These are phyloP conservation scores for Gastrolobium bilobum DNA, from an alignment of 306 rosid genomes.

Conservation along the genomic window DNA sequence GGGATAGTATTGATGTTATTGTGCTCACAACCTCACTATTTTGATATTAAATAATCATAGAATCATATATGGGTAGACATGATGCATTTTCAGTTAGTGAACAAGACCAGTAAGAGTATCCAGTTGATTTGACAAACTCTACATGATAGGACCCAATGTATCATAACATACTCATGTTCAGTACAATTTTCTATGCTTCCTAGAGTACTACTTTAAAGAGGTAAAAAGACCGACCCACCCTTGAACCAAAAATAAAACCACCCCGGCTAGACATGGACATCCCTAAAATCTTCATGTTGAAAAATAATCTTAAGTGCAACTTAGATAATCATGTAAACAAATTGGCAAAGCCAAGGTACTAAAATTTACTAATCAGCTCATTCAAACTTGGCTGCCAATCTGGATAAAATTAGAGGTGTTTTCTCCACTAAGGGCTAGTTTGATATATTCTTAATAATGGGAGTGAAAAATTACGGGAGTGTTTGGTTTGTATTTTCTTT, in stretches of 20 bases:
- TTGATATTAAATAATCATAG: background rate
- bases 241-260: background rate
- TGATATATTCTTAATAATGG: slow-evolving; percentile 1
- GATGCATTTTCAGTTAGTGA: slow-evolving; percentile 18
- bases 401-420: slow-evolving; percentile 20
- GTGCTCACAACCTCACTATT: slow-evolving; percentile 5
- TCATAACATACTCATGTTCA: background rate
- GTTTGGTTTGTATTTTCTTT: no score
- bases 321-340: slow-evolving; percentile 26
- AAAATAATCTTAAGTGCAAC: background rate
- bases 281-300: background rate
- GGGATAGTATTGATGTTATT: slow-evolving; percentile 21
- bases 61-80: background rate
- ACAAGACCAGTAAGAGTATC: slow-evolving; percentile 10
- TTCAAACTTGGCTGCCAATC: slow-evolving; percentile 29
- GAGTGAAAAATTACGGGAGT: background rate
- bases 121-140: slow-evolving; percentile 17
- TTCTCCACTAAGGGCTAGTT: slow-evolving; percentile 3
- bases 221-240: slow-evolving; percentile 18
- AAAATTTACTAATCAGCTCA: slow-evolving; percentile 23
- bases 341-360: background rate
- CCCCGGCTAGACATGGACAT: background rate
- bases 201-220: background rate
- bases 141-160: background rate
- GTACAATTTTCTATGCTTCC: slow-evolving; percentile 17